Percentiles rank a stretch among this genome's conserved stretches.
phyloP scores from a whole-genome alignment of 106 monocot genomes.

The Chionographis japonica region DNA sequence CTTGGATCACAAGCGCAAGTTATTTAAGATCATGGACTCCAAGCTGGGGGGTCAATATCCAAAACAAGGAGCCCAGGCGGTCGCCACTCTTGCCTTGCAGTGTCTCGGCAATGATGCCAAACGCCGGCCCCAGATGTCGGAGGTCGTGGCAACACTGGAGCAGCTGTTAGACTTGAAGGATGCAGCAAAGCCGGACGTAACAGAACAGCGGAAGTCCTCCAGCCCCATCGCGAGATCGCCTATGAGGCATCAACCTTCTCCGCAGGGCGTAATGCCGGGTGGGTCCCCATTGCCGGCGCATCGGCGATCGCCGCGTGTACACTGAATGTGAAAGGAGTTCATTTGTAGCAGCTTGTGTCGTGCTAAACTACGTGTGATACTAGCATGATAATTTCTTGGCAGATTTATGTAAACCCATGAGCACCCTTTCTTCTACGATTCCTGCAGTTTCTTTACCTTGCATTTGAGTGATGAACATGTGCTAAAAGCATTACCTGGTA shows the following conservation, averaged over 20 bases:
- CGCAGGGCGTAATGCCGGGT: slow-evolving; percentile 4
- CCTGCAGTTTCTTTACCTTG: too few relatives aligned
- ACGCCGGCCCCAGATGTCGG: slow-evolving; percentile 63
- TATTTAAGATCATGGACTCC: slow-evolving; percentile 74
- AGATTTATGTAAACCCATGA: too few relatives aligned
- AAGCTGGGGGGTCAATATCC: slow-evolving; percentile 75
- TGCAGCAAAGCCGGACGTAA: neutral
- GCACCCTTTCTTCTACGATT: too few relatives aligned
- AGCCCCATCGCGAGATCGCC: slow-evolving; percentile 14
- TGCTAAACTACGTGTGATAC: too few relatives aligned
- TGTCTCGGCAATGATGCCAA: slow-evolving; percentile 62
- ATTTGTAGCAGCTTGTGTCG: too few relatives aligned
- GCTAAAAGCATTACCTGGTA: too few relatives aligned
- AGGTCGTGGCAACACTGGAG: slow-evolving; percentile 56
- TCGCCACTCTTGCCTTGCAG: slow-evolving; percentile 54
- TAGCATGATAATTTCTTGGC: too few relatives aligned
- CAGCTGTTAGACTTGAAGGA: slow-evolving; percentile 46
- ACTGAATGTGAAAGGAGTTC: neutral
- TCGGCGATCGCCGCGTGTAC: slow-evolving; percentile 2
- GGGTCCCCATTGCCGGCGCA: slow-evolving; percentile 16
- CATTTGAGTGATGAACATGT: too few relatives aligned
- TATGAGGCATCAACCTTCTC: slow-evolving; percentile 10
- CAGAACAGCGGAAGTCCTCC: neutral
- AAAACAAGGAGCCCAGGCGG: slow-evolving; percentile 49
- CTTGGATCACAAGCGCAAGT: slow-evolving; percentile 55